Evolutionary conservation across 1,284 basidiomycete species (phyloP).

Genomic region (Ceratobasidium sp.): DNA sequence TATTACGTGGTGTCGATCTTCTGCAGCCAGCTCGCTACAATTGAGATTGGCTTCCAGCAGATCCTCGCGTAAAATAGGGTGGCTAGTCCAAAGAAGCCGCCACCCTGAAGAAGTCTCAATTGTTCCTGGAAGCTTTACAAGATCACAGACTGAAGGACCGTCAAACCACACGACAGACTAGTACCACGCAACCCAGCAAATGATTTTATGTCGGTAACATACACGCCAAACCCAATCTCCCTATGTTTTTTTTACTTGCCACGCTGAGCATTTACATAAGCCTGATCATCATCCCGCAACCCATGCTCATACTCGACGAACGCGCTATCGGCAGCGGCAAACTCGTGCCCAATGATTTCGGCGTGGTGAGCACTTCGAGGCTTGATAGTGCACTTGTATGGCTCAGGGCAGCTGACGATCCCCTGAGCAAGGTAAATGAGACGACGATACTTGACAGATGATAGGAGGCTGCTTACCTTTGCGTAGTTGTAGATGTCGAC

Average conservation of each 20-base stretch:
- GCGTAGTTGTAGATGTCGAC: slow-evolving; percentile 43
- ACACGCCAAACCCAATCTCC: neutral
- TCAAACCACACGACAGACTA: too few relatives aligned
- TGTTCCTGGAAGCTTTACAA: too few relatives aligned
- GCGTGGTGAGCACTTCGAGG: neutral
- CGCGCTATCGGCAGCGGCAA: neutral
- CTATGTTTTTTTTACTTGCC: neutral
- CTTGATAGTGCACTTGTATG: neutral
- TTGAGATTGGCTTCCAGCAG: too few relatives aligned
- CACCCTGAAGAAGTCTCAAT: too few relatives aligned
- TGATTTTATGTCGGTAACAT: neutral
- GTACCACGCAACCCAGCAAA: neutral
- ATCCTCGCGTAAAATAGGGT: too few relatives aligned
- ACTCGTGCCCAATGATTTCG: neutral
- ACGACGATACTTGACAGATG: neutral
- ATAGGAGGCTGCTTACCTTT: slow-evolving; percentile 9
- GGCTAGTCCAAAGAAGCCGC: too few relatives aligned
- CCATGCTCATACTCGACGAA: neutral
- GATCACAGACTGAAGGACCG: too few relatives aligned
- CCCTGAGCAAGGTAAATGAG: neutral
- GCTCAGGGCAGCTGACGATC: neutral
- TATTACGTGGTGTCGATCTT: too few relatives aligned
- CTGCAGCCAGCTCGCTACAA: too few relatives aligned
- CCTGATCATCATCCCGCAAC: neutral
- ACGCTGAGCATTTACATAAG: neutral